phyloP scores from a whole-genome alignment of 768 basidiomycete species.

The Kwoniella dendrophila region DNA sequence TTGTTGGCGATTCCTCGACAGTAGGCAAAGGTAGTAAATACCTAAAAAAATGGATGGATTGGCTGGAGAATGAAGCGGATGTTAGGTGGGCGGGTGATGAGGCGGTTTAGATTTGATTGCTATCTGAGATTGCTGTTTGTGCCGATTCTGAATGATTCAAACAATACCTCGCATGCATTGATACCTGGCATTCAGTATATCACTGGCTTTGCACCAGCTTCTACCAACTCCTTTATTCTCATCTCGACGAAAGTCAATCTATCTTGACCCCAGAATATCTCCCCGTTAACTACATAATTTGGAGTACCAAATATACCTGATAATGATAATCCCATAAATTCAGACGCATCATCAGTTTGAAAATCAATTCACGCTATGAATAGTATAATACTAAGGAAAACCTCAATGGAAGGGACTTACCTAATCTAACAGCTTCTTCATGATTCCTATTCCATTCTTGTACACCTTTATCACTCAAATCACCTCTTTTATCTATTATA shows the following conservation, averaged over 20 bases:
- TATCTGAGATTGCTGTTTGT: too few relatives aligned
- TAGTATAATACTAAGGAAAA: too few relatives aligned
- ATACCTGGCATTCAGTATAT: constrained; percentile 10
- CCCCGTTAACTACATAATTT: constrained; percentile 44
- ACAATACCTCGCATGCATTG: background rate
- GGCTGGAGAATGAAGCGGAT: constrained; percentile 88
- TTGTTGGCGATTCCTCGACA: constrained; percentile 92
- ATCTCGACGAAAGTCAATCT: constrained; percentile 34
- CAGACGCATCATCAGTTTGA: too few relatives aligned
- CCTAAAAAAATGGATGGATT: constrained; percentile 84
- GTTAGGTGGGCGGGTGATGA: constrained; percentile 74
- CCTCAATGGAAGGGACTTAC: constrained; percentile 22
- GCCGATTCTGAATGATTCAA: too few relatives aligned
- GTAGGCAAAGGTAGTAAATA: constrained; percentile 80
- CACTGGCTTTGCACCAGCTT: constrained; percentile 24
- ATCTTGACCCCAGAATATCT: constrained; percentile 51
- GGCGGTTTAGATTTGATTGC: background rate
- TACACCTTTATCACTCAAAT: constrained; percentile 28
- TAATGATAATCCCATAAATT: background rate
- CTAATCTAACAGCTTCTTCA: constrained; percentile 33
- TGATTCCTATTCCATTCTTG: constrained; percentile 35
- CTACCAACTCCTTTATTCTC: constrained; percentile 34
- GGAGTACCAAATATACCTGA: constrained; percentile 47
- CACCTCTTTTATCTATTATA: constrained; percentile 30
- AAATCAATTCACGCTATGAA: too few relatives aligned